Evolutionary conservation across 306 rosid species (phyloP), one percentile per base, ranked within the genome.

Genomic region (Prunus fruticosa): DNA sequence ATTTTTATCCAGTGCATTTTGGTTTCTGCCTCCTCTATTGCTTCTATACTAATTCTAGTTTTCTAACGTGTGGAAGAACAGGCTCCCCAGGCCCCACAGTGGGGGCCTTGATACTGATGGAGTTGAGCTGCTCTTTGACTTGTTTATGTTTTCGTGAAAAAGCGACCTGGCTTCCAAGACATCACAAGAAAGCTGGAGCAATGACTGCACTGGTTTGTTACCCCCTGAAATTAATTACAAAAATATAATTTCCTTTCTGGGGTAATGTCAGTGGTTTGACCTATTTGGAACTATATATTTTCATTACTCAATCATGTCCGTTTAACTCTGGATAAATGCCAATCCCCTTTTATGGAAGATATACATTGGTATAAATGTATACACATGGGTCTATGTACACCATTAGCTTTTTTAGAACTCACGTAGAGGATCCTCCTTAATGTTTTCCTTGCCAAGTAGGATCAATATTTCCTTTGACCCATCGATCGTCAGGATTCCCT

Each of bases 151-250:
- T 96, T 85, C 99, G 98, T 92, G 99, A n/a, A 96, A 83, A 96
- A 96, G 91, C 87, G 99, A 67, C 99, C 99, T 0, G 98, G 98
- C 80, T 96, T 96, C 87, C 98, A 96, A n/a, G n/a, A 85, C 99
- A 96, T 89, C 99, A 96, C 96, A 96, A 96, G 87, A 96, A 96
- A 77, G 99, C 99, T 20, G 99, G 99, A 89, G 98, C 97, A 74
- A 96, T 96, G 99, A 96, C 92, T 89, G 99, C 99, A 75, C 86
- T 96, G 99, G 99, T 96, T 63, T 74, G 96, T 87, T 68, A 41
- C 49, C 68, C 80, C 23, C 58, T 75, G 20, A 61, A 41, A 5
- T 62, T 69, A 20, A 20, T 43, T 49, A n/a, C n/a, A n/a, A 12
- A 52, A 30, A 46, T 63, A 28, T 41, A 1, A 41, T 25, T 45